A percentile compares a stretch with the other conserved stretches of the same genome.
These are phyloP conservation scores for Amanita muscaria DNA, from an alignment of 768 basidiomycete species.

Conservation along the genomic window DNA sequence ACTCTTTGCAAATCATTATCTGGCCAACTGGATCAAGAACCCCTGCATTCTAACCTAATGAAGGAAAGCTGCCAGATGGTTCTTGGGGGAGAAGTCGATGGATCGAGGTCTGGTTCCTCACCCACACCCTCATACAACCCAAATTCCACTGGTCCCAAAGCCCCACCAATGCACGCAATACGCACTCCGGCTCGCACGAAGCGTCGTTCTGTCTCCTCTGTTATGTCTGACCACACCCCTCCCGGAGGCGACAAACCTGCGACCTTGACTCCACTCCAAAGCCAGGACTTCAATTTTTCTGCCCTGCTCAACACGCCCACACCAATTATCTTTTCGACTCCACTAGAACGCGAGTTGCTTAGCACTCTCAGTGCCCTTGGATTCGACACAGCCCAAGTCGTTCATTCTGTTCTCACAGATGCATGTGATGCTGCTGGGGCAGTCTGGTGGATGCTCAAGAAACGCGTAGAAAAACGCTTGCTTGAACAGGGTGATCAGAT, in stretches of 20 bases:
- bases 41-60: conserved; percentile 25
- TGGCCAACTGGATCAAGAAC: conserved; percentile 24
- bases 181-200: conserved; percentile 95
- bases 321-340: conserved; percentile 82
- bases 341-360: conserved; percentile 71
- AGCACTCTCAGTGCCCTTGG: conserved; percentile 69
- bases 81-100: conserved; percentile 39
- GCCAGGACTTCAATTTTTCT: conserved; percentile 50
- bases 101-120: conserved; percentile 13
- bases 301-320: conserved; percentile 54
- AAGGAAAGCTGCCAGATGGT: conserved; percentile 30
- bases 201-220: conserved; percentile 88
- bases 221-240: conserved; percentile 56
- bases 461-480: conserved; percentile 60
- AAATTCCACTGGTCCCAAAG: conserved; percentile 25
- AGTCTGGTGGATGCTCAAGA: conserved; percentile 93
- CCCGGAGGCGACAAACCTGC: conserved; percentile 38
- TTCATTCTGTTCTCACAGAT: conserved; percentile 85
- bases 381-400: conserved; percentile 89
- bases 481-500: conserved; percentile 21
- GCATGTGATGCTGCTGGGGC: conserved; percentile 91
- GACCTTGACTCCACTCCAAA: conserved; percentile 28
- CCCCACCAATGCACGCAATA: conserved; percentile 54
- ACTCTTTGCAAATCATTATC: conserved; percentile 44
- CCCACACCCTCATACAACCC: conserved; percentile 22